These are phyloP conservation scores for Hypoxylon cercidicola DNA, from an alignment of 495 filamentous ascomycete genomes.

Conservation along the genomic window DNA sequence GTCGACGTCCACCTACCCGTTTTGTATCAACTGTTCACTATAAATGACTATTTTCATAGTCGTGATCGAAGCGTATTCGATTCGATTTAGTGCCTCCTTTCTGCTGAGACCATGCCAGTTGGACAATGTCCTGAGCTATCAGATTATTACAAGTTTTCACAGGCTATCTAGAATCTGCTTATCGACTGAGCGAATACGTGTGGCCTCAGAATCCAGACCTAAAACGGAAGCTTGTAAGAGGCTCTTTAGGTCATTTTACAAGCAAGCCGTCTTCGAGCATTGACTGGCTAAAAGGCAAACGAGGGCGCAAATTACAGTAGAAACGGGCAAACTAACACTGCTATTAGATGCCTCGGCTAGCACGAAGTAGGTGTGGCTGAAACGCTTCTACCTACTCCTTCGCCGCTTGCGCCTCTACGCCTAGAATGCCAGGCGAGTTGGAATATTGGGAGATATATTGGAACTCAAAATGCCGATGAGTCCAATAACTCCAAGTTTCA, in stretches of 20 bases:
- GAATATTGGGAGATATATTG: constrained; percentile 1
- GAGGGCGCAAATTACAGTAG: constrained; percentile 11
- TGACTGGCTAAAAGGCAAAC: constrained; percentile 20
- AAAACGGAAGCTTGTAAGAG: constrained; percentile 15
- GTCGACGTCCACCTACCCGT: neutral
- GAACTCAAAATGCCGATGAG: constrained; percentile 19
- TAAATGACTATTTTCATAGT: no score
- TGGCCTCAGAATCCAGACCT: constrained; percentile 6
- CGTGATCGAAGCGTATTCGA: no score
- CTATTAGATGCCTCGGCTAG: constrained; percentile 30
- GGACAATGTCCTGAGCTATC: no score
- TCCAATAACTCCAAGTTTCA: neutral
- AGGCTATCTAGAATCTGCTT: neutral
- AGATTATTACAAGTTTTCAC: neutral
- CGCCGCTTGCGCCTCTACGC: constrained; percentile 8
- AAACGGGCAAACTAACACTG: constrained; percentile 15
- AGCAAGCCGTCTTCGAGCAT: constrained; percentile 10
- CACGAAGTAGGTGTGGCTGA: constrained; percentile 32
- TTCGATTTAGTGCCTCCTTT: no score
- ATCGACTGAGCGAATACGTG: neutral
- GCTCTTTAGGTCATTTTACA: constrained; percentile 10
- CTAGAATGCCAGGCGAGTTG: constrained; percentile 9
- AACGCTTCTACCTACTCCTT: constrained; percentile 17
- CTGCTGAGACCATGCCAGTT: no score
- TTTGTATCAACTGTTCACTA: neutral